Evolutionary conservation across 2,329 filamentous ascomycete genomes (phyloP).

Genomic region (Xylariales sp.): DNA sequence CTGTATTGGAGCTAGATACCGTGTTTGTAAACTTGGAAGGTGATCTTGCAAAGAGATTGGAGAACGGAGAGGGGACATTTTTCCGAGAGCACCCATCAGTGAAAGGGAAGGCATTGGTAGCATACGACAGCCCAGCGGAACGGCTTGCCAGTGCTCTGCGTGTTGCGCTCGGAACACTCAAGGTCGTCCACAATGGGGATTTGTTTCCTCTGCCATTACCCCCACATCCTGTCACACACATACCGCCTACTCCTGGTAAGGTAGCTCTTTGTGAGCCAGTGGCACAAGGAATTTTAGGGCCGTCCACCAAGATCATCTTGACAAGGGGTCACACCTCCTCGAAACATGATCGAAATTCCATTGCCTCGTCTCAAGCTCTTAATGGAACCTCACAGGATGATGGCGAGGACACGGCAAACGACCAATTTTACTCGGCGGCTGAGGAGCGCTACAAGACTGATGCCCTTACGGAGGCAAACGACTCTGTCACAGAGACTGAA

Average conservation of each 20-base stretch:
- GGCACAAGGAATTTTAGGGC: conserved; percentile 74
- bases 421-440: conserved; percentile 88
- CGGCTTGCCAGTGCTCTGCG: conserved; percentile 64
- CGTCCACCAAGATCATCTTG: conserved; percentile 79
- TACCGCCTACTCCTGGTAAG: conserved; percentile 76
- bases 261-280: conserved; percentile 94
- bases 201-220: conserved; percentile 71
- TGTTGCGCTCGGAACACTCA: conserved; percentile 66
- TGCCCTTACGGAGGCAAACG: conserved; percentile 53
- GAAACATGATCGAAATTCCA: conserved; percentile 46
- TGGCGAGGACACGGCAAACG: conserved; percentile 79
- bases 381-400: conserved; percentile 59
- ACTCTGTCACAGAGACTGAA: conserved; percentile 56
- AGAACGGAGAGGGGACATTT: conserved; percentile 80
- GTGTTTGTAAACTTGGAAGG: conserved; percentile 84
- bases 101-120: conserved; percentile 26
- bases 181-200: conserved; percentile 80
- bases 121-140: conserved; percentile 41
- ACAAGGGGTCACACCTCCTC: conserved; percentile 57
- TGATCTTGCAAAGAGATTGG: conserved; percentile 71
- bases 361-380: conserved; percentile 46
- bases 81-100: conserved; percentile 55
- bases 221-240: conserved; percentile 81
- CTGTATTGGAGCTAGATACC: conserved; percentile 74
- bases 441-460: conserved; percentile 68